Conservation (phyloP, 306 rosid genomes). For the Fagus crenata region DNA sequence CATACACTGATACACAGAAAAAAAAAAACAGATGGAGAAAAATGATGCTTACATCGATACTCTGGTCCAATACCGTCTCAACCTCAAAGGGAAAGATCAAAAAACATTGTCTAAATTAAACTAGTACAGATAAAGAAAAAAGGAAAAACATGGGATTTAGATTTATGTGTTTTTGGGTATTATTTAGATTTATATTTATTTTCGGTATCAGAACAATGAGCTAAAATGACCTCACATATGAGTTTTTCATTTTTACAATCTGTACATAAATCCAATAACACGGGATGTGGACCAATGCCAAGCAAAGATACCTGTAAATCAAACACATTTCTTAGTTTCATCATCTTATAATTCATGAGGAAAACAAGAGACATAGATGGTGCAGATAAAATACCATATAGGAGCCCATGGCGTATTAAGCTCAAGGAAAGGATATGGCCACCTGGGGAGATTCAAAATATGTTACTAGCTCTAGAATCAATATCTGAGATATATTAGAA, state of each 20-base stretch:
- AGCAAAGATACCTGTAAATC: constrained; percentile 59
- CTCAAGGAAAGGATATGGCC: constrained; percentile 91
- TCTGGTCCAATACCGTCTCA: neutral
- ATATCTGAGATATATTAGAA: neutral
- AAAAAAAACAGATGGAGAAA: too few species aligned
- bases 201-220: neutral
- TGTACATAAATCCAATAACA: constrained; percentile 62
- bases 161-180: neutral
- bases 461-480: neutral
- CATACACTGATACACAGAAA: too few species aligned
- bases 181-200: neutral
- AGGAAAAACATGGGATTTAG: neutral
- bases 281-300: constrained; percentile 72
- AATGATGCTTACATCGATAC: neutral
- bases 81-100: neutral
- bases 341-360: neutral
- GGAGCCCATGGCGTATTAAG: constrained; percentile 73
- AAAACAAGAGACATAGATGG: neutral
- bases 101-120: neutral
- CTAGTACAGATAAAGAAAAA: neutral
- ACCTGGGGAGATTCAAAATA: constrained; percentile 34
- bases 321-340: constrained; percentile 14
- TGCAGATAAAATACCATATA: constrained; percentile 50
- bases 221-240: constrained; percentile 36
- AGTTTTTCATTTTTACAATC: constrained; percentile 52